These are phyloP conservation scores for Tuber brumale DNA, from an alignment of 495 filamentous ascomycete genomes.

Conservation along the genomic window DNA sequence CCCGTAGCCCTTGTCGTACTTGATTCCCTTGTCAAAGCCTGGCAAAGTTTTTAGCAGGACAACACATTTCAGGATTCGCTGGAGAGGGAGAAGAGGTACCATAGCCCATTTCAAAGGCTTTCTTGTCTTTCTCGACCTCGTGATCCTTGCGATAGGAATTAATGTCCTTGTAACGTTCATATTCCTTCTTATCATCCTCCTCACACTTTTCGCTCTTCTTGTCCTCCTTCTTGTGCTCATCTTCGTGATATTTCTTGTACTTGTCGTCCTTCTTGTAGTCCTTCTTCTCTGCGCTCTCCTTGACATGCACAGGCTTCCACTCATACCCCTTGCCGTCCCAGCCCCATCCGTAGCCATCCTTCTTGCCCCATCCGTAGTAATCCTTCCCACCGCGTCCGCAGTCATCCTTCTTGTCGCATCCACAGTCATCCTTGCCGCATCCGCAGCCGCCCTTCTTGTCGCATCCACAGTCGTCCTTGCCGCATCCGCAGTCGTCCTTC, in stretches of 20 bases:
- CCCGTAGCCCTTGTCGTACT: slow-evolving; percentile 37
- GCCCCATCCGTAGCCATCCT: too few species aligned
- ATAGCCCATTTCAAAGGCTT: slow-evolving; percentile 25
- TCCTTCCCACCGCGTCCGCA: neutral
- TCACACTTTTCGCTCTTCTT: slow-evolving; percentile 8
- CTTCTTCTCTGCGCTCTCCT: neutral
- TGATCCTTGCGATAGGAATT: neutral
- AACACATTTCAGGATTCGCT: neutral
- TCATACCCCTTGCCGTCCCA: too few species aligned
- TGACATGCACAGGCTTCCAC: neutral
- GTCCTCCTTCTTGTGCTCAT: neutral
- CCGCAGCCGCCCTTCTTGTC: too few species aligned
- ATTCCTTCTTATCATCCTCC: slow-evolving; percentile 10
- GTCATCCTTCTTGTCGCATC: slow-evolving; percentile 1
- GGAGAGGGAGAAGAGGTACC: neutral
- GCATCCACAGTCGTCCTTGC: too few species aligned
- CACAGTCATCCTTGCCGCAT: neutral
- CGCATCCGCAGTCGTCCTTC: too few species aligned
- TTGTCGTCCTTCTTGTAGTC: slow-evolving; percentile 4
- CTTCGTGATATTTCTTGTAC: slow-evolving; percentile 2
- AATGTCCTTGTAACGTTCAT: neutral
- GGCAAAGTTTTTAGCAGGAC: neutral
- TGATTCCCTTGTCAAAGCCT: slow-evolving; percentile 32
- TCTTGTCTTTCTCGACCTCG: slow-evolving; percentile 12
- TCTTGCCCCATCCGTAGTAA: too few species aligned